These are phyloP conservation scores for Amylocarpus encephaloides DNA, from an alignment of 2,329 filamentous ascomycete species.

Conservation along the genomic window DNA sequence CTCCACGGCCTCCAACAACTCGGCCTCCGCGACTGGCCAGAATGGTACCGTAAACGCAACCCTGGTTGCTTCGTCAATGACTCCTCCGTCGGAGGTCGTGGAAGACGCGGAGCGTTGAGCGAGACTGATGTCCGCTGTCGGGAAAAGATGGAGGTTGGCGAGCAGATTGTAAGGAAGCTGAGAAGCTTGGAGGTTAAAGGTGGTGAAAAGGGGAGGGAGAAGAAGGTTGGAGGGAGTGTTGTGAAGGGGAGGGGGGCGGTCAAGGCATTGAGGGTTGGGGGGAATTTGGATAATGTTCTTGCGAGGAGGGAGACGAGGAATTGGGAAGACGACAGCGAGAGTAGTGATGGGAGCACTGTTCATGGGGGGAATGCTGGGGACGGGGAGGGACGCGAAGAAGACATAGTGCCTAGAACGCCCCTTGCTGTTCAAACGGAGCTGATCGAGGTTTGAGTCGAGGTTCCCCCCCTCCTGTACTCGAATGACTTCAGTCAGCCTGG, in stretches of 20 bases:
- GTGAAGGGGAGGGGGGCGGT: not conserved
- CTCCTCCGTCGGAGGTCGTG: not conserved
- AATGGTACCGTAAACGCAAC: conserved; percentile 35
- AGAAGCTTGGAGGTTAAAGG: conserved; percentile 10
- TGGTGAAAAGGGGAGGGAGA: conserved; percentile 6
- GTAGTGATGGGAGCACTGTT: conserved; percentile 2
- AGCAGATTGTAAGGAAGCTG: conserved; percentile 16
- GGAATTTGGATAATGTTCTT: conserved; percentile 16
- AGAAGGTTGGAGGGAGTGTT: conserved; percentile 1
- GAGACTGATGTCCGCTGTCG: not conserved
- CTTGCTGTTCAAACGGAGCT: conserved; percentile 14
- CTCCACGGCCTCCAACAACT: conserved; percentile 36
- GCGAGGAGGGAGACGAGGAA: conserved; percentile 13
- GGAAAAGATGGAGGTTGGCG: conserved; percentile 7
- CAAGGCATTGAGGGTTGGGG: not conserved
- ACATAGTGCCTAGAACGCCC: too few species aligned
- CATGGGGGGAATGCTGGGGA: not conserved
- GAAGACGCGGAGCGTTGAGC: not conserved
- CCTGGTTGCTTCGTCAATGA: conserved; percentile 20
- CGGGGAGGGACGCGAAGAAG: not conserved
- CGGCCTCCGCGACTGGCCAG: conserved; percentile 38
- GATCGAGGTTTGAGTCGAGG: conserved; percentile 21
- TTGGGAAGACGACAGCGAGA: conserved; percentile 25
- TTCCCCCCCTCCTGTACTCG: too few species aligned
- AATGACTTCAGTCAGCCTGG: too few species aligned